These are phyloP conservation scores for Geotrichum reessii DNA, from an alignment of 1,139 yeast genomes.

Conservation along the genomic window DNA sequence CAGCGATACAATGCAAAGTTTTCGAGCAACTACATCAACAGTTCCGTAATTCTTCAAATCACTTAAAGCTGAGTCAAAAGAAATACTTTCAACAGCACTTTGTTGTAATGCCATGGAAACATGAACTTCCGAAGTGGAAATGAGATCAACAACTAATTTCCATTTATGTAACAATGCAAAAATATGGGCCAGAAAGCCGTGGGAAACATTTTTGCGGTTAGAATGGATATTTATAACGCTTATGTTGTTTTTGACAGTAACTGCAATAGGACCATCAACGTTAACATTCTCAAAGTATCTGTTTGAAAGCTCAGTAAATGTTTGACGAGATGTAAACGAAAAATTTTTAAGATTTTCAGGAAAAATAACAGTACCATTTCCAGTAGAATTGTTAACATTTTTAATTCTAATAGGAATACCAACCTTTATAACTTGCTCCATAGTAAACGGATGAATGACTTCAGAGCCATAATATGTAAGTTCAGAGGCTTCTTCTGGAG, in stretches of 20 bases:
- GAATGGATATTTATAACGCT: conserved; percentile 91
- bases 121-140: conserved; percentile 95
- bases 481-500: conserved; percentile 98
- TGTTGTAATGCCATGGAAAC: conserved; percentile 83
- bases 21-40: conserved; percentile 71
- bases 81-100: conserved; percentile 57
- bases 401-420: conserved; percentile 94
- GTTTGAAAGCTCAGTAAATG: not conserved
- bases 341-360: conserved; percentile 48
- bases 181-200: conserved; percentile 89
- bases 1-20: conserved; percentile 84
- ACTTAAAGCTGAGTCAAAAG: conserved; percentile 57
- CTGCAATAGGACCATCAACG: conserved; percentile 90
- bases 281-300: conserved; percentile 38
- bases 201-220: conserved; percentile 85
- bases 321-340: not conserved
- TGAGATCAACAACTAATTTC: conserved; percentile 86
- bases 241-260: conserved; percentile 88
- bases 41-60: conserved; percentile 78
- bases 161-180: conserved; percentile 80
- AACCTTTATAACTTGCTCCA: conserved; percentile 97
- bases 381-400: conserved; percentile 87
- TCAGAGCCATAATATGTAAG: conserved; percentile 95
- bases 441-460: conserved; percentile 96
- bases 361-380: conserved; percentile 86